phyloP scores from a whole-genome alignment of 805 yeast genomes.

The Candida quercuum region DNA sequence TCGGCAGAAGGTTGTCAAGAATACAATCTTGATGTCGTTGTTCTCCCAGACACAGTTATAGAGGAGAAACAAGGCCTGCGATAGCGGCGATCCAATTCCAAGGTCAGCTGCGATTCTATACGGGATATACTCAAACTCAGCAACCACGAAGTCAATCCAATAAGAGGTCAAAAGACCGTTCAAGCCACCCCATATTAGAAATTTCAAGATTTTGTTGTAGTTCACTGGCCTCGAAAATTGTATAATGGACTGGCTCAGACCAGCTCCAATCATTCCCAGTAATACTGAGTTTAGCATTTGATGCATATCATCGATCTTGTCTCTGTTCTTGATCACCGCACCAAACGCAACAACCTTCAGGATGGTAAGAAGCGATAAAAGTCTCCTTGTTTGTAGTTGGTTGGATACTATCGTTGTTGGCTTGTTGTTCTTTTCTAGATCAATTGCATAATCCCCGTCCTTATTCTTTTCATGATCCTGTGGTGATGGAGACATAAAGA shows the following conservation, averaged over 20 bases:
- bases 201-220: constrained; percentile 31
- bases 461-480: too few species aligned
- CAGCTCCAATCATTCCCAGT: constrained; percentile 19
- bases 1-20: constrained; percentile 36
- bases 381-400: constrained; percentile 5
- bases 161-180: constrained; percentile 50
- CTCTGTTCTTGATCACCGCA: constrained; percentile 16
- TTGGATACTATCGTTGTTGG: background rate
- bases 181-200: constrained; percentile 53
- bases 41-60: constrained; percentile 54
- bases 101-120: constrained; percentile 48
- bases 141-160: constrained; percentile 48
- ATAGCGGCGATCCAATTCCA: constrained; percentile 45
- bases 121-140: constrained; percentile 29
- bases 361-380: constrained; percentile 8
- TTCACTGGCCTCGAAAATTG: constrained; percentile 18
- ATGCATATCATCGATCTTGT: constrained; percentile 18
- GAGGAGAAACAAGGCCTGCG: constrained; percentile 46
- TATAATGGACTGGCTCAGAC: constrained; percentile 19
- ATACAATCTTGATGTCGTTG: constrained; percentile 26
- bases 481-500: too few species aligned
- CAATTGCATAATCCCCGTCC: too few species aligned
- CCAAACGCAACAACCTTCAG: constrained; percentile 6
- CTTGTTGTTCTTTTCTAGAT: constrained; percentile 17
- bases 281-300: constrained; percentile 20